Conservation (phyloP, 2,329 filamentous ascomycete genomes). For the Colletotrichum graminicola region DNA sequence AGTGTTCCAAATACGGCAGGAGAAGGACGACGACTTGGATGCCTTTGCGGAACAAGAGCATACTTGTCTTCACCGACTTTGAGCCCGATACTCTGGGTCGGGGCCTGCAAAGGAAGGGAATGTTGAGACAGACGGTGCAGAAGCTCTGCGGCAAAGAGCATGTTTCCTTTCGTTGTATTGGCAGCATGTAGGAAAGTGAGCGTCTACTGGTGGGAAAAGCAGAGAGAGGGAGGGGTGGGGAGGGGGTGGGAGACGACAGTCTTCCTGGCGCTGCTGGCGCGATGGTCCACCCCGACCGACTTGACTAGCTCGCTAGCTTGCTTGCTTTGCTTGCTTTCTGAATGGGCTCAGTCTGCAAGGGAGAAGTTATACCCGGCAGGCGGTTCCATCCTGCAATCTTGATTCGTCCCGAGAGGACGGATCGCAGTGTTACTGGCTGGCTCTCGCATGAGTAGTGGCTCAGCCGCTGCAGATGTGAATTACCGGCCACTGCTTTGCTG, state of each 20-base stretch:
- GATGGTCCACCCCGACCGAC: conserved; percentile 14
- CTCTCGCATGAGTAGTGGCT: conserved; percentile 35
- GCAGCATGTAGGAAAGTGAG: background rate
- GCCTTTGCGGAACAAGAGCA: conserved; percentile 21
- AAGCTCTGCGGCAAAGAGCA: conserved; percentile 15
- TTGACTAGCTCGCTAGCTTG: background rate
- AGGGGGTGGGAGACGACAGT: background rate
- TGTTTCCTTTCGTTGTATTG: conserved; percentile 14
- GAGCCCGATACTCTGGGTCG: conserved; percentile 35
- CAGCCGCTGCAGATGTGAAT: conserved; percentile 42
- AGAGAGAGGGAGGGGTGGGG: background rate
- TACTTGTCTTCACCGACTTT: conserved; percentile 37
- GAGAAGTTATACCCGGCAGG: conserved; percentile 35
- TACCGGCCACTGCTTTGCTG: conserved; percentile 37
- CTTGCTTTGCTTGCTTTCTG: conserved; percentile 10
- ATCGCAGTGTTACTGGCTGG: conserved; percentile 31
- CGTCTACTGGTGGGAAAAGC: conserved; percentile 37
- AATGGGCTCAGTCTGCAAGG: conserved; percentile 23
- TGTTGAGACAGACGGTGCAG: conserved; percentile 22
- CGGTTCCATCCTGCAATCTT: conserved; percentile 33
- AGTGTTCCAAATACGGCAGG: conserved; percentile 34
- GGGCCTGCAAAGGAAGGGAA: conserved; percentile 28
- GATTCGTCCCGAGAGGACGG: conserved; percentile 40
- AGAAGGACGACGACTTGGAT: conserved; percentile 26
- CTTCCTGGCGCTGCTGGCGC: conserved; percentile 16